Evolutionary conservation across 495 filamentous ascomycete genomes (phyloP).

Genomic region (Lophiotrema nucula): DNA sequence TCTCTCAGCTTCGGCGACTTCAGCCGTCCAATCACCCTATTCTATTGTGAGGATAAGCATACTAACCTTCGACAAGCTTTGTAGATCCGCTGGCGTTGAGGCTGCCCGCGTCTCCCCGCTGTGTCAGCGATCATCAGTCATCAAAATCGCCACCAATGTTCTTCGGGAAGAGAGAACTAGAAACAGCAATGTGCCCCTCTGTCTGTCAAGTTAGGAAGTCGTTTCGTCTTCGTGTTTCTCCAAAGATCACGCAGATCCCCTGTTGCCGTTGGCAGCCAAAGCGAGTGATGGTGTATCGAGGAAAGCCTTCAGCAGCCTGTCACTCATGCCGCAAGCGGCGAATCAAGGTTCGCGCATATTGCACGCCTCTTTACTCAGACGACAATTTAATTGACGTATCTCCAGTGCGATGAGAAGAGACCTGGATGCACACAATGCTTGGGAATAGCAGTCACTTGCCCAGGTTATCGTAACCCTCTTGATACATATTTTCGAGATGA

Average conservation of each 20-base stretch:
- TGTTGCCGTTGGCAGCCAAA: too few relatives aligned
- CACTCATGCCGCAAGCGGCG: conserved; percentile 1
- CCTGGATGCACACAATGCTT: conserved; percentile 9
- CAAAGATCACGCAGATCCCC: too few relatives aligned
- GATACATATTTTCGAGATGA: conserved; percentile 7
- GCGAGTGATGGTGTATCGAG: conserved; percentile 7
- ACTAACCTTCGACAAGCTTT: background rate
- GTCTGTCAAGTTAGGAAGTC: too few relatives aligned
- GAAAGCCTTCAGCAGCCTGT: conserved; percentile 6
- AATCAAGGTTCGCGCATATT: too few relatives aligned
- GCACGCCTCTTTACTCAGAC: background rate
- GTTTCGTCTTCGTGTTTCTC: too few relatives aligned
- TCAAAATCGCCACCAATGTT: too few relatives aligned
- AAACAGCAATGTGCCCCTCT: too few relatives aligned
- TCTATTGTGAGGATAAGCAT: too few relatives aligned
- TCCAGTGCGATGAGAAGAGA: conserved; percentile 6
- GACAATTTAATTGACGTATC: background rate
- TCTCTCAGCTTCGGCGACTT: too few relatives aligned
- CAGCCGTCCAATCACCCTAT: too few relatives aligned
- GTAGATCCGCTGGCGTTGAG: background rate
- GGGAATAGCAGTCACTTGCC: background rate
- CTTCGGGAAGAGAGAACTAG: too few relatives aligned
- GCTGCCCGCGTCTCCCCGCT: background rate
- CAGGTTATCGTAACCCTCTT: conserved; percentile 1
- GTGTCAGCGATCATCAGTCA: too few relatives aligned